Evolutionary conservation across 2,329 filamentous ascomycete genomes (phyloP).

Genomic region (Paecilomyces niveus): DNA sequence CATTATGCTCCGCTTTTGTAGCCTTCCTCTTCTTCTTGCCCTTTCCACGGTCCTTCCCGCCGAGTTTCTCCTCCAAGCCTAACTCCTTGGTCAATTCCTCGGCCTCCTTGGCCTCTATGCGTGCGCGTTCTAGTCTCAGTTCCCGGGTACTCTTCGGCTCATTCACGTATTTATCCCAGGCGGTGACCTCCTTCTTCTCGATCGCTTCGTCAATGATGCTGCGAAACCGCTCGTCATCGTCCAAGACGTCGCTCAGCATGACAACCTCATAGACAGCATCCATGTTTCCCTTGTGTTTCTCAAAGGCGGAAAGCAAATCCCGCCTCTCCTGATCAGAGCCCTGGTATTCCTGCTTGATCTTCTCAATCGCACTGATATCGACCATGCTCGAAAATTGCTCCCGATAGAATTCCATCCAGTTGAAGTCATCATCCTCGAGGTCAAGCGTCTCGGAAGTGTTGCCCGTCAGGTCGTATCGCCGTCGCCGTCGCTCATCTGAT

Average conservation of each 20-base stretch:
- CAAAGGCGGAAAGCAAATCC: slow-evolving; percentile 72
- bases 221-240: slow-evolving; percentile 81
- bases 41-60: slow-evolving; percentile 12
- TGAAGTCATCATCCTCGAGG: slow-evolving; percentile 65
- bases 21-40: slow-evolving; percentile 41
- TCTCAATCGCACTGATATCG: slow-evolving; percentile 64
- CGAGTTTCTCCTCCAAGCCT: slow-evolving; percentile 59
- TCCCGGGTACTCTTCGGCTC: slow-evolving; percentile 62
- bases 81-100: slow-evolving; percentile 68
- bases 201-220: slow-evolving; percentile 77
- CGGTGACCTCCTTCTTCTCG: slow-evolving; percentile 56
- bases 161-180: slow-evolving; percentile 61
- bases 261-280: slow-evolving; percentile 70
- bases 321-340: slow-evolving; percentile 75
- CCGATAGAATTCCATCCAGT: slow-evolving; percentile 85
- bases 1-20: slow-evolving; percentile 33
- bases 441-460: slow-evolving; percentile 76
- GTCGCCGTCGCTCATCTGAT: slow-evolving; percentile 71
- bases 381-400: slow-evolving; percentile 75
- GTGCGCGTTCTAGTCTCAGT: slow-evolving; percentile 54
- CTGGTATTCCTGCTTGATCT: slow-evolving; percentile 73
- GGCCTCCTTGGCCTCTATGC: slow-evolving; percentile 64
- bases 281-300: slow-evolving; percentile 66
- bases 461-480: slow-evolving; percentile 83
- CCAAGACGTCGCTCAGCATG: slow-evolving; percentile 76